Evolutionary conservation across 2,329 filamentous ascomycete genomes (phyloP), one percentile per base, ranked within the genome.

Genomic region (Ophiostoma perfectum): DNA sequence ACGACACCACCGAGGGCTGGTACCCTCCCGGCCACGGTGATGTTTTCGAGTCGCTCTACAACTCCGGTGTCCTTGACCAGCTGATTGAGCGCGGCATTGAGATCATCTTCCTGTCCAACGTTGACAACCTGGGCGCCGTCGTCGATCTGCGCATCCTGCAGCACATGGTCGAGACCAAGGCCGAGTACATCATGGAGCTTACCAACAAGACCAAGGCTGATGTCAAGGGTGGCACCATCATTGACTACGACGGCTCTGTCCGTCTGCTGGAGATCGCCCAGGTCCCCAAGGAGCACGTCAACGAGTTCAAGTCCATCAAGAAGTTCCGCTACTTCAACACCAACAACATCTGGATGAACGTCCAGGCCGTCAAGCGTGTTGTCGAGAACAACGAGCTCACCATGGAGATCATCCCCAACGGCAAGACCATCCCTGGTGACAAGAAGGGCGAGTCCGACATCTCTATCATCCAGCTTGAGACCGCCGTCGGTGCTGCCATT

Each of bases 271-370:
- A 99, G 84, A 97, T 99, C 76, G 95, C 95, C 14, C 95, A 99
- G 85, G 95, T 99, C 47, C 95, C 95, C 81, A 99, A 98, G 88
- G 93, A 99, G 85, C 95, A 99, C 82, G 92, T 95, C 80, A 98
- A 99, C 83, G 95, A 99, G 84, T 99, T 99, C 92, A 99, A 99
- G 89, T 97, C 93, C 65, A 99, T 99, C 86, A 99, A 99, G 90
- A 99, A 99, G 87, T 99, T 99, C 90, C 97, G 96, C 87, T 99
- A 99, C 89, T 99, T 99, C 90, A 99, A 99, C 88, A 99, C 95
- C 81, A 99, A 99, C 91, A 99, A 99, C 88, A 97, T 99, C 82
- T 99, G 95, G 95, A 91, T 99, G 86, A 97, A 97, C 84, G 86
- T 97, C 75, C 89, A 92, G 78, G 95, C 95, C 74, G 91, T 99